Conservation (phyloP, 345 rosid species). For the Citrus unshiu region DNA sequence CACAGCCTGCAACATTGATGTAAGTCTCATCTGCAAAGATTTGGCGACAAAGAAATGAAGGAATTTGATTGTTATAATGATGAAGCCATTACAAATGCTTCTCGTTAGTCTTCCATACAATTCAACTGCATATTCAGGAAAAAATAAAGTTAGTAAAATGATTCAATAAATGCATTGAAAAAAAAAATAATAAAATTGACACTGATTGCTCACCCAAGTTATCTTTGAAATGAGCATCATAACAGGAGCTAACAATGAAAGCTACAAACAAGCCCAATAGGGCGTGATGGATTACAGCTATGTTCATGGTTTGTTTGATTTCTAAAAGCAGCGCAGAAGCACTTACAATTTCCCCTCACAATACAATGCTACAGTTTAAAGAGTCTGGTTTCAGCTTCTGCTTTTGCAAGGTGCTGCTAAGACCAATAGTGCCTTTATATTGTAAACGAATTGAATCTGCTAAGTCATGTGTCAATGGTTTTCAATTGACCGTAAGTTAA, state of each 20-base stretch:
- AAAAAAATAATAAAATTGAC: neutral
- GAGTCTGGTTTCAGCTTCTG: neutral
- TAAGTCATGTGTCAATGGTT: neutral
- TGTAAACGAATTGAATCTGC: neutral
- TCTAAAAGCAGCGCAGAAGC: neutral
- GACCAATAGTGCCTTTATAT: neutral
- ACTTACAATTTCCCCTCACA: neutral
- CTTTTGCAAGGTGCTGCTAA: neutral
- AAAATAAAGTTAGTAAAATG: neutral
- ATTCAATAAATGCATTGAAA: neutral
- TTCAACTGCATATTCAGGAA: slow-evolving; percentile 7
- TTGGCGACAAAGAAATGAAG: slow-evolving; percentile 15
- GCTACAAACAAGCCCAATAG: slow-evolving; percentile 6
- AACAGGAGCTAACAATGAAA: neutral
- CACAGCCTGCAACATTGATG: neutral
- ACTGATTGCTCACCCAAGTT: slow-evolving; percentile 17
- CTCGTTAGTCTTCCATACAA: neutral
- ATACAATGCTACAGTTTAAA: neutral
- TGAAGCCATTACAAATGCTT: slow-evolving; percentile 4
- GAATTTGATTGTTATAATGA: slow-evolving; percentile 13
- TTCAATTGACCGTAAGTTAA: too few species aligned
- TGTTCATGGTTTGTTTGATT: neutral
- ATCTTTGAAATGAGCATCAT: neutral
- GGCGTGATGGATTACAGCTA: neutral
- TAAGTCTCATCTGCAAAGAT: slow-evolving; percentile 15